Percentiles rank a stretch among this genome's conserved stretches.
Evolutionary conservation across 495 filamentous ascomycete genomes (phyloP).

Genomic region (Penicillium waksmanii): DNA sequence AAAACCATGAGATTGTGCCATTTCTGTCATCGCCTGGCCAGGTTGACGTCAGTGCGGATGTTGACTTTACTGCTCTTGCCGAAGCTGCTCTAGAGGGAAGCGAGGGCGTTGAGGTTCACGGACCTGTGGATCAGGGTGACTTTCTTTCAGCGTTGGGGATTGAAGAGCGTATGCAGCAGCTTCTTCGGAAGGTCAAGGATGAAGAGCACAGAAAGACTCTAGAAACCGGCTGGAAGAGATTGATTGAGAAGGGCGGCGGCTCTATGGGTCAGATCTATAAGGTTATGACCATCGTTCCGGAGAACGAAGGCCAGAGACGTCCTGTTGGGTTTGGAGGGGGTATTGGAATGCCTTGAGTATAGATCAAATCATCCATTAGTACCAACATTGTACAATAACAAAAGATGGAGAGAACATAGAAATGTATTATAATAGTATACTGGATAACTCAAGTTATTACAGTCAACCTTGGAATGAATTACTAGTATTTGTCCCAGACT

Average conservation of each 20-base stretch:
- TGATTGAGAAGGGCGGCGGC: conserved; percentile 74
- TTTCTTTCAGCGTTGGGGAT: conserved; percentile 84
- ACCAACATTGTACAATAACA: conserved; percentile 4
- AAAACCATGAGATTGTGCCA: conserved; percentile 68
- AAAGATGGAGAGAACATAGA: background rate
- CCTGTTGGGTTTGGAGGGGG: conserved; percentile 93
- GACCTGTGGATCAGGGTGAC: conserved; percentile 82
- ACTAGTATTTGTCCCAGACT: too few relatives aligned
- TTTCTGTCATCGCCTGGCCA: conserved; percentile 78
- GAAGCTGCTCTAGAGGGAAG: conserved; percentile 76
- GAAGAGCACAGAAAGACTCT: conserved; percentile 61
- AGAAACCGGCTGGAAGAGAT: conserved; percentile 73
- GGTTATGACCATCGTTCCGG: conserved; percentile 86
- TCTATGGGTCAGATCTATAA: conserved; percentile 97
- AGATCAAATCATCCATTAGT: background rate
- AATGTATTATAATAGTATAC: background rate
- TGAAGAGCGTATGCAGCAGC: conserved; percentile 69
- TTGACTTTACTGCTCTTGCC: conserved; percentile 84
- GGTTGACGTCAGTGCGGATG: conserved; percentile 86
- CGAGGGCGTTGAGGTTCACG: conserved; percentile 85
- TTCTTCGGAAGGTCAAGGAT: conserved; percentile 56
- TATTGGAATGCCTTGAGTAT: conserved; percentile 40
- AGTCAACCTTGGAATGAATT: too few relatives aligned
- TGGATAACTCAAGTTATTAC: background rate
- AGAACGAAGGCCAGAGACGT: conserved; percentile 68